These are phyloP conservation scores for Dalechampia spathulata DNA, from an alignment of 441 rosid genomes.

Conservation along the genomic window DNA sequence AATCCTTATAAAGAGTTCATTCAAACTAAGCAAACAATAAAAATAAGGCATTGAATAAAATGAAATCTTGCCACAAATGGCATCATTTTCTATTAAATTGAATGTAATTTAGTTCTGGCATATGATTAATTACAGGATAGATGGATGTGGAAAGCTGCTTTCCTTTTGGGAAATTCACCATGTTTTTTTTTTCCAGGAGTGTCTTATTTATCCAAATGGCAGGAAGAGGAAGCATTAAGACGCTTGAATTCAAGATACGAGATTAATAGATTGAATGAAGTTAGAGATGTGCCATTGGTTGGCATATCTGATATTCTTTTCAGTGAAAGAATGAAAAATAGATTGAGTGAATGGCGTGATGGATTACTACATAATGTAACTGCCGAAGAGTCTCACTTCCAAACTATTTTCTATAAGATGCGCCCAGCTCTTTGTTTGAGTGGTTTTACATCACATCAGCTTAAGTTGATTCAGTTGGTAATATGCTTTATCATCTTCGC, in stretches of 20 bases:
- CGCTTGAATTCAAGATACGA: slow-evolving; percentile 26
- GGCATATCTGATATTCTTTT: slow-evolving; percentile 56
- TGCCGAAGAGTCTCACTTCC: slow-evolving; percentile 25
- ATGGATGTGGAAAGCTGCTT: not conserved
- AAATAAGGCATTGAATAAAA: no score
- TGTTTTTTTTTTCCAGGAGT: slow-evolving; percentile 56
- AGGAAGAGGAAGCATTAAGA: slow-evolving; percentile 50
- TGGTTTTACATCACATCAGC: slow-evolving; percentile 78
- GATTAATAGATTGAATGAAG: slow-evolving; percentile 23
- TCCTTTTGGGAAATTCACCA: slow-evolving; percentile 27
- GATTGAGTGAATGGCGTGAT: slow-evolving; percentile 51
- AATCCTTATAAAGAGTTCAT: no score
- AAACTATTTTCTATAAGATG: slow-evolving; percentile 54
- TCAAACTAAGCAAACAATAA: no score
- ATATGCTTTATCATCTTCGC: slow-evolving; percentile 3
- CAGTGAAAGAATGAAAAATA: slow-evolving; percentile 66
- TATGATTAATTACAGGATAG: not conserved
- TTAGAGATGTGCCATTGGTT: slow-evolving; percentile 32
- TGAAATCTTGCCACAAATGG: no score
- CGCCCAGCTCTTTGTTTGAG: slow-evolving; percentile 63
- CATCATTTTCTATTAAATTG: no score
- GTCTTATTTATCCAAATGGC: slow-evolving; percentile 87
- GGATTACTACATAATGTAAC: slow-evolving; percentile 31
- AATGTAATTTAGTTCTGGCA: no score
- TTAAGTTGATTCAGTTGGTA: slow-evolving; percentile 62